Evolutionary conservation across 2,329 filamentous ascomycete genomes (phyloP), one percentile per base, ranked within the genome.

Genomic region (Colletotrichum musae): DNA sequence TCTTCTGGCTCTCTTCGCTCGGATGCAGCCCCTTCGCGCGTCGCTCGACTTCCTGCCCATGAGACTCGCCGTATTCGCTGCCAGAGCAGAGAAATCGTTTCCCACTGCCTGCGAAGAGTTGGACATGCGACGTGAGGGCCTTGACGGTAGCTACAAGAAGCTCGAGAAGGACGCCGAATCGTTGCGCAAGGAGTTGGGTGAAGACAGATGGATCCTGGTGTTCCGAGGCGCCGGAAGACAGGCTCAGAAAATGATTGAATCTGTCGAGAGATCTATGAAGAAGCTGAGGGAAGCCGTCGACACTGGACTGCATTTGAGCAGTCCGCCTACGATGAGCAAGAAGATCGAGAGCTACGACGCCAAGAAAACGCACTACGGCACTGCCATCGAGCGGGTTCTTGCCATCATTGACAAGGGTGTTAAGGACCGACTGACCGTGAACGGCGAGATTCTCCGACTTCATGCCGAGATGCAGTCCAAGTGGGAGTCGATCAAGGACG

Each of bases 331-430:
- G 2, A 87, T 96, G 81, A 85, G 86, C 70, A 97, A 96, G 82
- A 95, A 94, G 79, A 91, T 97, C 50, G 94, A 97, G 79, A 97
- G 88, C 74, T 99, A 97, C 79, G 95, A 98, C 78, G 94, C 93
- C 51, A 99, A 98, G 85, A 97, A 95, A 80, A 90, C 90, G 68
- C 95, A 98, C 78, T 99, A 98, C 76, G 93, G 94, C 1, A 94
- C 95, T 10, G 95, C 96, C 2, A 97, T 99, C 77, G 94, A 96
- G 77, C 89, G 95, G 50, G 94, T 99, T 7, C 83, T 98, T 18
- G 91, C 92, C 47, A 97, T 98, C 77, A 98, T 98, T 58, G 94
- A 98, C 74, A 95, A 94, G 77, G 96, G 96, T n/a, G 92, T 98
- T 75, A 93, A 93, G 77, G 94, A 98, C 76, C 90, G 96, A n/a